Base-by-base conservation (phyloP, 148 eudicot species). In the Arbutus unedo region DNA sequence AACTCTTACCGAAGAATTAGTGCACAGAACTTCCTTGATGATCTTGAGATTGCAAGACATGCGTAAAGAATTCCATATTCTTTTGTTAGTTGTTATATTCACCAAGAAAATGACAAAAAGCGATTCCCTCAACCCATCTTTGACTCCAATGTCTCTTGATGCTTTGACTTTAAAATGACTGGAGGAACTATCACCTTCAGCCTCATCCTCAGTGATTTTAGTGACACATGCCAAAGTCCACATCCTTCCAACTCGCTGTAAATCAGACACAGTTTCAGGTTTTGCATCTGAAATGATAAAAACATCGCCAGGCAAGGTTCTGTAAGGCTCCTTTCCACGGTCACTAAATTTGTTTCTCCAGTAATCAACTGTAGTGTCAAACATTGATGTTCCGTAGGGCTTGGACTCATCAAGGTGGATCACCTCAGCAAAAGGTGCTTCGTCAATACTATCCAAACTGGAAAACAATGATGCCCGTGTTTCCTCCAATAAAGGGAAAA, bases 291-390 rank as follows among this genome's bases (percentile, higher is more conserved):
- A 81, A n/a, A 93, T 15, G 16, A 90, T 78, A 44, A 92, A 78
- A 54, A 93, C n/a, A 84, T 93, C 98, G 45, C 94, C 95, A 45
- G 98, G 98, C 81, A 90, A 83, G 5, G 90, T 89, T 77, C 79
- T 86, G 84, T 91, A 92, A 15, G 91, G 93, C 76, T 89, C 92
- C 80, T 87, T 87, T 15, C 91, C 92, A 43, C 85, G 89, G 23
- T 88, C 90, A 81, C 81, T 88, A 23, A 64, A 82, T 79, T 77
- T 86, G 81, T 92, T 93, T 83, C 81, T 90, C 97, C 97, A 93
- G 47, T 73, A 59, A 84, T 87, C 95, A 51, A 92, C 88, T 44
- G 74, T 75, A 38, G 91, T 80, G 80, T 85, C 76, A 82, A 88
- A 91, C 6, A 86, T 0, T 4, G 76, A 68, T 8, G 77, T 1